A percentile compares a stretch with the other conserved stretches of the same genome.
Conservation (phyloP, 2,329 filamentous ascomycete genomes). For the Alternaria panax region DNA sequence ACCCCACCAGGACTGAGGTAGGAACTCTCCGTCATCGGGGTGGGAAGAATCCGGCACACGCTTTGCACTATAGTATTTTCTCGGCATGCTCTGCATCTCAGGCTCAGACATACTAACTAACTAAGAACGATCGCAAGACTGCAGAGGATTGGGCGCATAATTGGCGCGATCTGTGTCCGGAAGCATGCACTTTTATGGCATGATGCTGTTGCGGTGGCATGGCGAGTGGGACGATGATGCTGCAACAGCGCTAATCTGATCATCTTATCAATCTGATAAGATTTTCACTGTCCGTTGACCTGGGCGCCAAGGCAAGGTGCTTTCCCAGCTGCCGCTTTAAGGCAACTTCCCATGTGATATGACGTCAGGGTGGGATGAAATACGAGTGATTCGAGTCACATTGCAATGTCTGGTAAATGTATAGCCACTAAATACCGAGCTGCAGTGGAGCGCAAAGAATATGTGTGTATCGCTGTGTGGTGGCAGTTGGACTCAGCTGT, state of each 20-base stretch:
- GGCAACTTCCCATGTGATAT: background rate
- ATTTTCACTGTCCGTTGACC: slow-evolving; percentile 13
- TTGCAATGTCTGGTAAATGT: background rate
- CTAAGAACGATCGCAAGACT: background rate
- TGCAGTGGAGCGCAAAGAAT: background rate
- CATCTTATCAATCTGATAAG: slow-evolving; percentile 42
- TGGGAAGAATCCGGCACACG: background rate
- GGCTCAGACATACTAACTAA: background rate
- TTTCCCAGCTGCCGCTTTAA: slow-evolving; percentile 16
- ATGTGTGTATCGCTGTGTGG: background rate
- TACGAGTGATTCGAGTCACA: slow-evolving; percentile 6
- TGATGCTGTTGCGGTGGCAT: background rate
- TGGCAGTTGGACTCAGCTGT: background rate
- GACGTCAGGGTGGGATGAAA: background rate
- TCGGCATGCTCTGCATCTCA: background rate
- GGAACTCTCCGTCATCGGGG: background rate
- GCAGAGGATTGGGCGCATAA: background rate
- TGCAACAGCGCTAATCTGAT: slow-evolving; percentile 19
- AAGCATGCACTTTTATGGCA: background rate
- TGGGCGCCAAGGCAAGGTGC: slow-evolving; percentile 17
- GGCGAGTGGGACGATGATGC: slow-evolving; percentile 3
- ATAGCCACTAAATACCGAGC: background rate
- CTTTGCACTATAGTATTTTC: background rate
- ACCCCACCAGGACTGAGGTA: background rate
- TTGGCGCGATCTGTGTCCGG: background rate